phyloP scores from a whole-genome alignment of 495 filamentous ascomycete species.

The Aspergillus carlsbadensis region DNA sequence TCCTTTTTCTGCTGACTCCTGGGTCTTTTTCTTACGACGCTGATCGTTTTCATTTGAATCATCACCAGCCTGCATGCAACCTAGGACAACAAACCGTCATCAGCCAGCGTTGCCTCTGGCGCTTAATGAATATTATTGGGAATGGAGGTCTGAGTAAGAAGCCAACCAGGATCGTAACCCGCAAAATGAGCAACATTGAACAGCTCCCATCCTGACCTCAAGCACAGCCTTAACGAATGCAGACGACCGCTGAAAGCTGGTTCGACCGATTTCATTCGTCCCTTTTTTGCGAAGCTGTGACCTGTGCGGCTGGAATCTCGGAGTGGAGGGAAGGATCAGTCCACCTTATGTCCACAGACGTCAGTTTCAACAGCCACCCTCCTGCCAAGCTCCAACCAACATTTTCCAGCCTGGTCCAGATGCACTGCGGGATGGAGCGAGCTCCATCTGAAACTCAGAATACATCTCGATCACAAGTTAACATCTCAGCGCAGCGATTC shows the following conservation, averaged over 20 bases:
- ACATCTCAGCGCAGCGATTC: not conserved
- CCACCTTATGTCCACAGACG: not conserved
- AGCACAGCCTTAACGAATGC: slow-evolving; percentile 3
- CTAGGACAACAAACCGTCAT: not conserved
- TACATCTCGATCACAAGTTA: not conserved
- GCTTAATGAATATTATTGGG: not conserved
- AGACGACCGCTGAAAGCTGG: slow-evolving; percentile 4
- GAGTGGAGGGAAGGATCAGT: not conserved
- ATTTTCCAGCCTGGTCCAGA: not conserved
- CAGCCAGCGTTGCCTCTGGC: not conserved
- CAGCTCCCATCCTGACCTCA: not conserved
- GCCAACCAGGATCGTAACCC: not conserved
- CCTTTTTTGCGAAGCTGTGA: not conserved
- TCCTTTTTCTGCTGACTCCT: not conserved
- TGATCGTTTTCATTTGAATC: not conserved
- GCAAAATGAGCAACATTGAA: slow-evolving; percentile 2
- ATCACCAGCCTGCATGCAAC: not conserved
- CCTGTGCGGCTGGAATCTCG: slow-evolving; percentile 6
- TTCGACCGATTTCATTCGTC: slow-evolving; percentile 3
- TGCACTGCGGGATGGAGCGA: not conserved
- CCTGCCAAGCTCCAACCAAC: not conserved
- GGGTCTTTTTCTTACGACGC: not conserved
- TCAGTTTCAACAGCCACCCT: not conserved
- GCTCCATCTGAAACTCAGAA: slow-evolving; percentile 1
- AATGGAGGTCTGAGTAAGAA: not conserved